Evolutionary conservation across 2,329 filamentous ascomycete species (phyloP).

Genomic region (Phialophora expanda): DNA sequence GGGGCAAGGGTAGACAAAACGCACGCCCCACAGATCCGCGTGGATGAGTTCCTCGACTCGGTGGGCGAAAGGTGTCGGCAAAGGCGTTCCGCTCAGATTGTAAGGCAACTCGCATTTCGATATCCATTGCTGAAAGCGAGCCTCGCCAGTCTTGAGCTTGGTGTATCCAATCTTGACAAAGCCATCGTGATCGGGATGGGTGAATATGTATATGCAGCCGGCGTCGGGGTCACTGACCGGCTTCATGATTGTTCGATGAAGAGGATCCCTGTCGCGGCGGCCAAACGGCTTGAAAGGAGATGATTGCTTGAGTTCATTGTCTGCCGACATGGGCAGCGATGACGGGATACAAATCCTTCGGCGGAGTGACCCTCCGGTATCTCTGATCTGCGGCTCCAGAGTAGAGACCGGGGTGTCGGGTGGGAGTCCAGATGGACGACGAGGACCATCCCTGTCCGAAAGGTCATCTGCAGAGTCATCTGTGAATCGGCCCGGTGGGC

Average conservation of each 20-base stretch:
- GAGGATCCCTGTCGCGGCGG: neutral
- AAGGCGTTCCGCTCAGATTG: neutral
- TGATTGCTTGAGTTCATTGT: neutral
- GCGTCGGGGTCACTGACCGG: neutral
- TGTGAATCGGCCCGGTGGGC: neutral
- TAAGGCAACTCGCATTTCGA: neutral
- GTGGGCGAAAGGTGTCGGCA: neutral
- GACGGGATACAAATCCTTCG: neutral
- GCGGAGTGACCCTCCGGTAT: neutral
- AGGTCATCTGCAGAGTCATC: neutral
- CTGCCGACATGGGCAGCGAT: neutral
- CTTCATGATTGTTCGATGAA: neutral
- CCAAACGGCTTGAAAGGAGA: neutral
- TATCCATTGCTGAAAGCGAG: neutral
- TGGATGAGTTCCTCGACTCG: neutral
- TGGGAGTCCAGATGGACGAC: no score
- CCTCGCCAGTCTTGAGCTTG: neutral
- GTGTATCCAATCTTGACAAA: conserved; percentile 1
- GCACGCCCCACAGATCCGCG: neutral
- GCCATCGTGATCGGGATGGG: neutral
- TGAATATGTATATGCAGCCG: neutral
- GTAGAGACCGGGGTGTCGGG: neutral
- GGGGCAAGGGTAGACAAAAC: neutral
- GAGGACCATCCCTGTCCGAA: neutral
- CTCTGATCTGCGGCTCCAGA: neutral